Evolutionary conservation across 306 rosid genomes (phyloP).

Genomic region (Alnus rubra): DNA sequence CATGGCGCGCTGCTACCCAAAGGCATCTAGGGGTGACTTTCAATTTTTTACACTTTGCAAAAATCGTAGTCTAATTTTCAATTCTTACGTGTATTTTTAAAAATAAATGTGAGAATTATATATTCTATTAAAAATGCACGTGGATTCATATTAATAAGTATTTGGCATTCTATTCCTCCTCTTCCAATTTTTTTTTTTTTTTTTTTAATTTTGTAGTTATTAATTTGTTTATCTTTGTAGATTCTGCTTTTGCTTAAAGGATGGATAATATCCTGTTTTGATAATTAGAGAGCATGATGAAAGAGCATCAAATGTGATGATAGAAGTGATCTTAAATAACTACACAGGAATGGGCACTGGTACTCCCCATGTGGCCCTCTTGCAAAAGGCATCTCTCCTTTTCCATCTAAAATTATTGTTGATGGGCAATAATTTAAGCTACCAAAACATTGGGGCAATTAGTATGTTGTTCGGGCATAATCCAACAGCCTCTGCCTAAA

Average conservation of each 20-base stretch:
- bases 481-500: constrained; percentile 38
- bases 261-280: constrained; percentile 25
- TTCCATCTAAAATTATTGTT: constrained; percentile 30
- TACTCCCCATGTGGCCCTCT: constrained; percentile 47
- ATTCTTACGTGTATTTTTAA: not conserved
- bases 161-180: constrained; percentile 20
- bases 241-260: constrained; percentile 41
- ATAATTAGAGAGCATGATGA: constrained; percentile 29
- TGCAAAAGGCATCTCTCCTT: constrained; percentile 28
- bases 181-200: constrained; percentile 3
- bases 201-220: not conserved
- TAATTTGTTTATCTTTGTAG: not conserved
- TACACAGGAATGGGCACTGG: constrained; percentile 35
- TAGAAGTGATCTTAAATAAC: constrained; percentile 46
- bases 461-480: constrained; percentile 35
- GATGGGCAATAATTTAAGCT: constrained; percentile 29
- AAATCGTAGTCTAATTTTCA: too few relatives aligned
- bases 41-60: too few relatives aligned
- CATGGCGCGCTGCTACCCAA: too few relatives aligned
- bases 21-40: too few relatives aligned
- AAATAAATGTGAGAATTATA: too few relatives aligned
- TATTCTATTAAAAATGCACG: too few relatives aligned
- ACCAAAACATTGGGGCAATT: constrained; percentile 17
- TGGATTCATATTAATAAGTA: constrained; percentile 20
- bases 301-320: constrained; percentile 46